phyloP scores from a whole-genome alignment of 805 yeast genomes.

The Starmerella apicola region DNA sequence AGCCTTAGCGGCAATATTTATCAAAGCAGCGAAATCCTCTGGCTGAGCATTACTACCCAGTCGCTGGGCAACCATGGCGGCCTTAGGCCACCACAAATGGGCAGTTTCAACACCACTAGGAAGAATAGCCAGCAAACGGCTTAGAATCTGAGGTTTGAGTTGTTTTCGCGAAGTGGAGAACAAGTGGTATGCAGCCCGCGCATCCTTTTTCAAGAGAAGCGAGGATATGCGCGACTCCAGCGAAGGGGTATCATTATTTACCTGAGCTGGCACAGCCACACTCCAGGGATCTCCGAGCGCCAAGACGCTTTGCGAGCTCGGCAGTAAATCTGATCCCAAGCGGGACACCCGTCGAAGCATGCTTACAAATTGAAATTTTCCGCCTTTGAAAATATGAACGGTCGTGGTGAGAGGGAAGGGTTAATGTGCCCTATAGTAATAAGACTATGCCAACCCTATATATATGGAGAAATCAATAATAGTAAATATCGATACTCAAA shows the following conservation, averaged over 20 bases:
- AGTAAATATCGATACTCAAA: too few relatives aligned
- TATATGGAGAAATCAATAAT: too few relatives aligned
- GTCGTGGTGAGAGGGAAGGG: too few relatives aligned
- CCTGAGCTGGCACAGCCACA: neutral
- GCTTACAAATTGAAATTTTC: too few relatives aligned
- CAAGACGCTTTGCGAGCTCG: constrained; percentile 7
- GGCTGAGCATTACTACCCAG: constrained; percentile 2
- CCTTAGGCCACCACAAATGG: constrained; percentile 19
- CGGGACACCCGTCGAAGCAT: neutral
- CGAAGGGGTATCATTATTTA: neutral
- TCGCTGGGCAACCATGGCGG: constrained; percentile 9
- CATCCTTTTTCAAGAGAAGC: constrained; percentile 10
- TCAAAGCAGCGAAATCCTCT: constrained; percentile 21
- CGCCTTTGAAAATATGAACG: too few relatives aligned
- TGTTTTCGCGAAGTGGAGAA: constrained; percentile 1
- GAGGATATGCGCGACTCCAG: neutral
- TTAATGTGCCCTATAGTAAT: too few relatives aligned
- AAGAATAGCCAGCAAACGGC: constrained; percentile 10
- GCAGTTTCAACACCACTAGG: constrained; percentile 18
- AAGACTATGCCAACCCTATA: too few relatives aligned
- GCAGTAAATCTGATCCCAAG: constrained; percentile 3
- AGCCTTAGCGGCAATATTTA: constrained; percentile 23
- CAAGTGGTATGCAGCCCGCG: constrained; percentile 11
- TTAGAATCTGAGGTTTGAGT: neutral
- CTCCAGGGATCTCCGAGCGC: constrained; percentile 10